phyloP scores from a whole-genome alignment of 345 rosid species.

The Psidium guajava region DNA sequence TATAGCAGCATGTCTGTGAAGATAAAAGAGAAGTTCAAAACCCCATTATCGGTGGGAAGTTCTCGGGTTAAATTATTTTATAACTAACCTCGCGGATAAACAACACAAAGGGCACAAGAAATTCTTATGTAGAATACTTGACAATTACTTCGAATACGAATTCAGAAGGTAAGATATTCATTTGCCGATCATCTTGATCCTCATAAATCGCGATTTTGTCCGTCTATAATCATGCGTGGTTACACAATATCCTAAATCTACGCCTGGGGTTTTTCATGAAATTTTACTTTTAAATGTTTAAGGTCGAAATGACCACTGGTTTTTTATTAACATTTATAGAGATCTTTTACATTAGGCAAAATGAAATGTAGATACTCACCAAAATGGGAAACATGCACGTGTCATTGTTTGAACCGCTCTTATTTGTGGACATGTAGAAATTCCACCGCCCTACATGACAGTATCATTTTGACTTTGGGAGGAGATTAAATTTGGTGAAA shows the following conservation, averaged over 20 bases:
- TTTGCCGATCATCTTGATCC: too few species aligned
- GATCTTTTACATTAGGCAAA: not conserved
- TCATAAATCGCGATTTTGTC: not conserved
- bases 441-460: not conserved
- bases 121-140: not conserved
- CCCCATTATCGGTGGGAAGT: not conserved
- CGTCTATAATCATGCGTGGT: not conserved
- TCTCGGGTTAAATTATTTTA: not conserved
- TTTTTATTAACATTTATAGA: not conserved
- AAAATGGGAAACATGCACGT: not conserved
- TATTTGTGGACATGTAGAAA: not conserved
- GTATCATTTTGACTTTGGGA: not conserved
- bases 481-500: not conserved
- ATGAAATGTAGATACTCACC: not conserved
- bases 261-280: not conserved
- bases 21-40: not conserved
- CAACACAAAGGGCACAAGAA: not conserved
- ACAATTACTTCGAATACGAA: not conserved
- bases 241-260: not conserved
- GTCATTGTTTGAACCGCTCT: not conserved
- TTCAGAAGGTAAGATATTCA: too few species aligned
- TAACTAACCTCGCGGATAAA: not conserved
- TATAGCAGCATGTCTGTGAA: not conserved
- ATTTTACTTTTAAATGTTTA: not conserved
- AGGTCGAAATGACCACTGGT: not conserved